Percentiles rank a stretch among this genome's conserved stretches.
Evolutionary conservation across 257 asterid species (phyloP).

Genomic region (Lavandula angustifolia): DNA sequence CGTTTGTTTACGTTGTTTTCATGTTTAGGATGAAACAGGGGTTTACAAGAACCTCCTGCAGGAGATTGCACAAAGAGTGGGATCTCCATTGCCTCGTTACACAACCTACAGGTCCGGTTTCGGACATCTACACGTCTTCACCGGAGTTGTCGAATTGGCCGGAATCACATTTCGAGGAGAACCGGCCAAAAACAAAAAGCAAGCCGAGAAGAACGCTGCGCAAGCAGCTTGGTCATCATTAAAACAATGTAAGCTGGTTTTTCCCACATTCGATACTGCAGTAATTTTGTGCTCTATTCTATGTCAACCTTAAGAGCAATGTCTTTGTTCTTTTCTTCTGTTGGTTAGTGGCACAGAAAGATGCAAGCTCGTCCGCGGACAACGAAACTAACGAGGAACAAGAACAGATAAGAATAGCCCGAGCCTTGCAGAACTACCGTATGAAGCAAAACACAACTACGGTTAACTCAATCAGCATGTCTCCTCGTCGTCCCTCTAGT

Average conservation of each 20-base stretch:
- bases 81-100: conserved; percentile 78
- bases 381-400: conserved; percentile 68
- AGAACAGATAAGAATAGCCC: conserved; percentile 70
- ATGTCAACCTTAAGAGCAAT: neutral
- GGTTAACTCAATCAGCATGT: conserved; percentile 26
- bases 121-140: conserved; percentile 72
- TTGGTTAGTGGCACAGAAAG: conserved; percentile 68
- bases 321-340: neutral
- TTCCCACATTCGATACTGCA: neutral
- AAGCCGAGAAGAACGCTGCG: conserved; percentile 91
- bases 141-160: conserved; percentile 78
- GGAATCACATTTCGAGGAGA: conserved; percentile 76
- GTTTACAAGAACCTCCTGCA: conserved; percentile 84
- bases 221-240: conserved; percentile 77
- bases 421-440: conserved; percentile 65
- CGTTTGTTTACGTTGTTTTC: neutral
- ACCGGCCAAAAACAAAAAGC: conserved; percentile 87
- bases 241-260: conserved; percentile 68
- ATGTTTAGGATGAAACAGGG: conserved; percentile 74
- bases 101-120: conserved; percentile 68
- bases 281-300: neutral
- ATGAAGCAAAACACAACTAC: conserved; percentile 41
- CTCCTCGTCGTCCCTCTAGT: conserved; percentile 62
- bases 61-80: conserved; percentile 81
- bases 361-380: conserved; percentile 50